These are phyloP conservation scores for Mycosarcoma maydis DNA, from an alignment of 1,284 basidiomycete species.

Conservation along the genomic window DNA sequence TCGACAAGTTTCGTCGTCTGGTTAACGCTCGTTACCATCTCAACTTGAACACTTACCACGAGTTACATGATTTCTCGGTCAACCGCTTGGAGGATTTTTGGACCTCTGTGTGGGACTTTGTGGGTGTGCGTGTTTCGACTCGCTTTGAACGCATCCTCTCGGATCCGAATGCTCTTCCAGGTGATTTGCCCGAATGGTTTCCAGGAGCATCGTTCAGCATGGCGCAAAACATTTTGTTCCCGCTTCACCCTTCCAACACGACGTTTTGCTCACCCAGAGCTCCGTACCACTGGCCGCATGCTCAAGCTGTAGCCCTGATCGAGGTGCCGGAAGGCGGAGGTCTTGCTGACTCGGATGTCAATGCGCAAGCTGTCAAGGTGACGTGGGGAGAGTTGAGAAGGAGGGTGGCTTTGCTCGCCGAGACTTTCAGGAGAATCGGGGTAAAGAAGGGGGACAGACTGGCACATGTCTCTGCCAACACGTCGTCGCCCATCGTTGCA, in stretches of 20 bases:
- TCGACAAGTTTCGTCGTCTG: slow-evolving; percentile 46
- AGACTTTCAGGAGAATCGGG: slow-evolving; percentile 33
- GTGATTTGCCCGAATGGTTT: slow-evolving; percentile 45
- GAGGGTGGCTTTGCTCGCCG: slow-evolving; percentile 36
- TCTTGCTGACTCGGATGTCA: slow-evolving; percentile 10
- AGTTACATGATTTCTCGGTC: slow-evolving; percentile 50
- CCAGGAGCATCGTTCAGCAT: slow-evolving; percentile 39
- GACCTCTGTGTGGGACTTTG: slow-evolving; percentile 44
- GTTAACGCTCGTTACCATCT: slow-evolving; percentile 41
- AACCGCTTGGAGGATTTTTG: slow-evolving; percentile 42
- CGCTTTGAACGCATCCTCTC: slow-evolving; percentile 38
- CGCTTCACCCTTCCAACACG: slow-evolving; percentile 44
- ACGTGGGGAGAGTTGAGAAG: slow-evolving; percentile 47
- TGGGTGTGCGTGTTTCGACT: slow-evolving; percentile 30
- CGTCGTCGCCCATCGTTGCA: slow-evolving; percentile 26
- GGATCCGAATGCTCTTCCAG: slow-evolving; percentile 40
- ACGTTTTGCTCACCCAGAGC: slow-evolving; percentile 41
- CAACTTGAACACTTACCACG: slow-evolving; percentile 38
- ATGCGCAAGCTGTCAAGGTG: slow-evolving; percentile 14
- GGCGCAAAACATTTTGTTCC: slow-evolving; percentile 51
- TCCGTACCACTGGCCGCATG: slow-evolving; percentile 43
- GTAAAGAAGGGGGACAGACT: slow-evolving; percentile 36
- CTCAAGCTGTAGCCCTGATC: slow-evolving; percentile 17
- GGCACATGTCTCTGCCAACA: slow-evolving; percentile 47
- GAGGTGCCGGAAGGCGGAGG: slow-evolving; percentile 48